phyloP scores from a whole-genome alignment of 495 filamentous ascomycete species.

The Sordaria brevicollis region DNA sequence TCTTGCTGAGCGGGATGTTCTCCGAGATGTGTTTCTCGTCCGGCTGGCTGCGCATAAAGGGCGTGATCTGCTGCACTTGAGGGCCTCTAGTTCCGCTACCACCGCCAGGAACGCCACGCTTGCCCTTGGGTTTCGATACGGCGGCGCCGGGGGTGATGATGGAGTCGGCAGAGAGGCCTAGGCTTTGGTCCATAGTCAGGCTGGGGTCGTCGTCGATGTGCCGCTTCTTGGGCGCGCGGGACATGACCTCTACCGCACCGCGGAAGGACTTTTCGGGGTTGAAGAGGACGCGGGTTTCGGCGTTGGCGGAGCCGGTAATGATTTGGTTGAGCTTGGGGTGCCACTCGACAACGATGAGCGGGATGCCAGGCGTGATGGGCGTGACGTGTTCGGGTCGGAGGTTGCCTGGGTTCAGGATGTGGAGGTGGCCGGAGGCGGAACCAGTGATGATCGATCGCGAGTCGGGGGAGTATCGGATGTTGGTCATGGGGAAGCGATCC shows the following conservation, averaged over 20 bases:
- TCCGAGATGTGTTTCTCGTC: conserved; percentile 83
- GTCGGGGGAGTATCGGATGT: conserved; percentile 81
- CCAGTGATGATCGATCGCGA: conserved; percentile 78
- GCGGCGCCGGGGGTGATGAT: conserved; percentile 58
- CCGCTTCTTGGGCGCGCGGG: conserved; percentile 82
- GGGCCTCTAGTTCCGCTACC: conserved; percentile 68
- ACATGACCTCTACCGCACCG: conserved; percentile 84
- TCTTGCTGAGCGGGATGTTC: conserved; percentile 79
- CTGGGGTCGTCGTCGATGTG: conserved; percentile 89
- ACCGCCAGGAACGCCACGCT: conserved; percentile 51
- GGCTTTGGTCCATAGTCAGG: conserved; percentile 69
- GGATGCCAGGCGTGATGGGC: conserved; percentile 68
- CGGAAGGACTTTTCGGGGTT: conserved; percentile 69
- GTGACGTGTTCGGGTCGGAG: conserved; percentile 75
- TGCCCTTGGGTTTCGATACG: conserved; percentile 10
- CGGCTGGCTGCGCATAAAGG: conserved; percentile 83
- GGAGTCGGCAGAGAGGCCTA: conserved; percentile 72
- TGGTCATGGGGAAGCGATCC: conserved; percentile 67
- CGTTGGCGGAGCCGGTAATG: conserved; percentile 82
- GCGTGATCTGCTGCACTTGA: conserved; percentile 72
- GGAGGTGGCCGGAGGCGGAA: conserved; percentile 74
- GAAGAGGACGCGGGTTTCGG: conserved; percentile 82
- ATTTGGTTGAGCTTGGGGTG: conserved; percentile 94
- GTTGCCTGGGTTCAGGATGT: conserved; percentile 89
- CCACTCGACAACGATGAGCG: conserved; percentile 80